Conservation (phyloP, 371 early-diverging fungal species). For the Mortierella sp. region DNA sequence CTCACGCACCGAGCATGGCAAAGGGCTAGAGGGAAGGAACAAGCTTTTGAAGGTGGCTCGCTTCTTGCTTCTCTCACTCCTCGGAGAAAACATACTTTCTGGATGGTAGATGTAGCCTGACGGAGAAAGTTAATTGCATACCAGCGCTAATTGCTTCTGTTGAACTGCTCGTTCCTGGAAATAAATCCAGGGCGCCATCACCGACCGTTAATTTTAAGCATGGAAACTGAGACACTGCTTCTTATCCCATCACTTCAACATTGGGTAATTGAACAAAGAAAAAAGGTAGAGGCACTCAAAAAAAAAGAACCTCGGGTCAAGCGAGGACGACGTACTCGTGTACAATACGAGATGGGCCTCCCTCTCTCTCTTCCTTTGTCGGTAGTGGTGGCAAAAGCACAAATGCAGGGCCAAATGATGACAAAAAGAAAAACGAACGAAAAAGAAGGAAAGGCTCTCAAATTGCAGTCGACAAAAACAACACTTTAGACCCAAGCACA, state of each 20-base stretch:
- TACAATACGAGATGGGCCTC: no score
- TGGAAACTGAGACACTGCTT: no score
- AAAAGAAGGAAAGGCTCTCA: neutral
- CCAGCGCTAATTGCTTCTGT: no score
- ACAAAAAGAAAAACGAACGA: neutral
- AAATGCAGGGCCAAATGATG: slow-evolving; percentile 8
- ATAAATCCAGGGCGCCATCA: neutral
- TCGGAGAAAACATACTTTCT: slow-evolving; percentile 6
- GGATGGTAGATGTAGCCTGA: neutral
- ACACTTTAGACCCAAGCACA: neutral
- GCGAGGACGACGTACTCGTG: no score
- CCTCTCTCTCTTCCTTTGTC: no score
- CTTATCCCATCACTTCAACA: no score
- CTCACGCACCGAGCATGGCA: neutral
- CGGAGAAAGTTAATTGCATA: neutral
- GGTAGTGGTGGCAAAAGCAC: slow-evolving; percentile 4
- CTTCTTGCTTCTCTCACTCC: neutral
- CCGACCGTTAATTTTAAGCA: no score
- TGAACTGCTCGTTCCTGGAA: neutral
- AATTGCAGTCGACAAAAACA: neutral
- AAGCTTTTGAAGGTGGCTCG: neutral
- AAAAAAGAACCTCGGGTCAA: no score
- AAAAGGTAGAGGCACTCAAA: no score
- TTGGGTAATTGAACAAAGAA: neutral
- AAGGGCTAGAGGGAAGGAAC: no score